phyloP scores from a whole-genome alignment of 805 yeast species.

The Dipodascopsis tothii region DNA sequence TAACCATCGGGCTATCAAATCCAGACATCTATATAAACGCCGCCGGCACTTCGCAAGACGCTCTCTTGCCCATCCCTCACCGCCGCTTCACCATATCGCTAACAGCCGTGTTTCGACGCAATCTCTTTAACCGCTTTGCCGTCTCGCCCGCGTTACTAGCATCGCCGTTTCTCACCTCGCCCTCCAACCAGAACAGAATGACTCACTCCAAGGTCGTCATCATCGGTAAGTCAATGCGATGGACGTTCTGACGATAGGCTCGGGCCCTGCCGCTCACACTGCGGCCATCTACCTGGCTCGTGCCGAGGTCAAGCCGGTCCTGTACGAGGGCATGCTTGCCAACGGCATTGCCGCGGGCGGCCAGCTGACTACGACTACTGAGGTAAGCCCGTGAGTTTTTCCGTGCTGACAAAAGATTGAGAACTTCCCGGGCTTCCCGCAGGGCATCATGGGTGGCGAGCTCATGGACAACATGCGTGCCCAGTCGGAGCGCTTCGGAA shows the following conservation, averaged over 20 bases:
- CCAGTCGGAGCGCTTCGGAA: conserved; percentile 83
- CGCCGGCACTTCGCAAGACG: too few relatives aligned
- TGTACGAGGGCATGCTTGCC: conserved; percentile 94
- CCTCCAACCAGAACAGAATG: conserved; percentile 6
- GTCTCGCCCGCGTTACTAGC: too few relatives aligned
- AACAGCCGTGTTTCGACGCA: too few relatives aligned
- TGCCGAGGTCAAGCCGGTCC: conserved; percentile 88
- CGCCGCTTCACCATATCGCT: too few relatives aligned
- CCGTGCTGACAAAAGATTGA: conserved; percentile 44
- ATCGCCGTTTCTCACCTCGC: too few relatives aligned
- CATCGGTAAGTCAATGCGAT: conserved; percentile 32
- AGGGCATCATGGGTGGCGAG: conserved; percentile 76
- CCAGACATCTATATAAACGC: too few relatives aligned
- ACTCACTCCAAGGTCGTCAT: conserved; percentile 72
- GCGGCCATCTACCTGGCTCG: conserved; percentile 96
- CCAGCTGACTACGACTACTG: conserved; percentile 97
- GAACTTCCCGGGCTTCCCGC: conserved; percentile 98
- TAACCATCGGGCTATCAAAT: too few relatives aligned
- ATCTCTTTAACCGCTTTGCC: too few relatives aligned
- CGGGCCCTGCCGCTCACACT: conserved; percentile 99
- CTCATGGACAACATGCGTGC: conserved; percentile 91
- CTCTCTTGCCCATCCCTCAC: too few relatives aligned
- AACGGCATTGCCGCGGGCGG: conserved; percentile 99
- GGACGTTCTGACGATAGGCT: conserved; percentile 41
- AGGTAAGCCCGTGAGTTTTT: conserved; percentile 28